Evolutionary conservation across 2,329 filamentous ascomycete genomes (phyloP).

Genomic region (Gnomoniopsis sp.): DNA sequence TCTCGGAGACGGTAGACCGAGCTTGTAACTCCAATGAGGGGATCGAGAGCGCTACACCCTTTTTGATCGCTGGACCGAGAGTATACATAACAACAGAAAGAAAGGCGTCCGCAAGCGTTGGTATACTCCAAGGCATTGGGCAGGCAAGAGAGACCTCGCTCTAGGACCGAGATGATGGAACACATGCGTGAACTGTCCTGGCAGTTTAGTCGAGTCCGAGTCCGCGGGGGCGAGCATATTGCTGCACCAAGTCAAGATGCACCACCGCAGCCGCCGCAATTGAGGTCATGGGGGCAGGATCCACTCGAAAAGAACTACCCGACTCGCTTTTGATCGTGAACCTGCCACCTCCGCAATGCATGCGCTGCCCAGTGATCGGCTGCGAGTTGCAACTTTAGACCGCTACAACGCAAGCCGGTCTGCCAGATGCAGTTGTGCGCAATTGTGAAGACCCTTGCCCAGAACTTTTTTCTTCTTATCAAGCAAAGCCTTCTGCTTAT

Average conservation of each 20-base stretch:
- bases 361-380: constrained; percentile 1
- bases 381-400: constrained; percentile 7
- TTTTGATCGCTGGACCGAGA: constrained; percentile 14
- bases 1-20: constrained; percentile 12
- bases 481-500: too few species aligned
- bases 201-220: neutral
- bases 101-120: neutral
- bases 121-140: neutral
- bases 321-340: constrained; percentile 11
- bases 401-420: constrained; percentile 6
- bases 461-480: neutral
- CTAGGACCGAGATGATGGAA: neutral
- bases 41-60: constrained; percentile 11
- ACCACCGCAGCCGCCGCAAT: constrained; percentile 16
- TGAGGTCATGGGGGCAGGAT: constrained; percentile 17
- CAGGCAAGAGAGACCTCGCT: neutral
- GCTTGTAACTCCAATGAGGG: constrained; percentile 10
- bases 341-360: constrained; percentile 14
- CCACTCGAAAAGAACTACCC: constrained; percentile 16
- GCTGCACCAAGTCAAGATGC: constrained; percentile 9
- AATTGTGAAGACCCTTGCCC: neutral
- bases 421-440: neutral
- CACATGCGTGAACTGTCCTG: neutral
- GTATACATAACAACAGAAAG: neutral
- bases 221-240: neutral